Percentiles rank a stretch among this genome's conserved stretches.
Evolutionary conservation across 345 rosid species (phyloP).

Genomic region (Dipteronia sinensis): DNA sequence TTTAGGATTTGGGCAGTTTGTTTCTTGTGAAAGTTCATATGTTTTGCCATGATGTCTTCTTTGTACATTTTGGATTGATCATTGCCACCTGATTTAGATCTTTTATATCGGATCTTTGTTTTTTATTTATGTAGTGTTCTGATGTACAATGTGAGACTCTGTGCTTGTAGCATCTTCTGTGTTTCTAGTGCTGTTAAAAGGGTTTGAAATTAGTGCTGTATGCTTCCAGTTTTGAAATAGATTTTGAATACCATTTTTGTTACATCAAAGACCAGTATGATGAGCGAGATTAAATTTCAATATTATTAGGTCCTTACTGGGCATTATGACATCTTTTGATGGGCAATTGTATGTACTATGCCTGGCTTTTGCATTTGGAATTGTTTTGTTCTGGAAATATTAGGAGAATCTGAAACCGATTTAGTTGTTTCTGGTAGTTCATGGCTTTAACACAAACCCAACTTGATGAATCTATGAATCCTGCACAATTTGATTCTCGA

Average conservation of each 20-base stretch:
- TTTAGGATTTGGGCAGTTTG: background rate
- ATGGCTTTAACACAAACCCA: constrained; percentile 82
- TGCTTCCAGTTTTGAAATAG: background rate
- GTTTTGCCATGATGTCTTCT: background rate
- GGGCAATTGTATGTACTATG: too few relatives aligned
- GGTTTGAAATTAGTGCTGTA: background rate
- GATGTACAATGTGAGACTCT: background rate
- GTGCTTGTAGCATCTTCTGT: background rate
- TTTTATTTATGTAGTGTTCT: background rate
- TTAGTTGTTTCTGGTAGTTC: constrained; percentile 51
- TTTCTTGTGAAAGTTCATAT: background rate
- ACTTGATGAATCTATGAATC: constrained; percentile 89
- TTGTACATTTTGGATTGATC: background rate
- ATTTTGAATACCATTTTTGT: background rate
- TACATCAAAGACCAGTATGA: background rate
- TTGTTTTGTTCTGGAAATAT: background rate
- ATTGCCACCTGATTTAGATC: background rate
- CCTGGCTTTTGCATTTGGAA: background rate
- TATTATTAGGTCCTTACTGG: background rate
- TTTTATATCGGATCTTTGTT: background rate
- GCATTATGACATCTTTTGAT: background rate
- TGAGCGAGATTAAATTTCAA: background rate
- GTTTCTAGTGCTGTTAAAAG: background rate
- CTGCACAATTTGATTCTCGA: constrained; percentile 64
- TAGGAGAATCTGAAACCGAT: constrained; percentile 18